Evolutionary conservation across 257 asterid species (phyloP).

Genomic region (Phtheirospermum japonicum): DNA sequence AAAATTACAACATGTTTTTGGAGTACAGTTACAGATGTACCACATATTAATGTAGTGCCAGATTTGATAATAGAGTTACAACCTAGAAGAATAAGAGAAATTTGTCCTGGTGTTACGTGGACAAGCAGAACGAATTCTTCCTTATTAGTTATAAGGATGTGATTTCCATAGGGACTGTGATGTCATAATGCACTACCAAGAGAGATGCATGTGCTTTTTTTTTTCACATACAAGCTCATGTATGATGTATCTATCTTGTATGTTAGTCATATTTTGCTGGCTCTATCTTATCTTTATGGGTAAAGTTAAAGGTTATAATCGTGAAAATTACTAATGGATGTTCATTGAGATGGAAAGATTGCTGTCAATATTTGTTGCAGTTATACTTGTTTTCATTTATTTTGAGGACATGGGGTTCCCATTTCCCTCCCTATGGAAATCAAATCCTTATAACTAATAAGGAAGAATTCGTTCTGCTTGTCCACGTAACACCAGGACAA

Average conservation of each 20-base stretch:
- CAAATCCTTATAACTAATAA: too few relatives aligned
- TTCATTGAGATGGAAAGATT: background rate
- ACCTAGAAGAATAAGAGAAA: background rate
- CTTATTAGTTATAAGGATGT: background rate
- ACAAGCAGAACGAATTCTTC: conserved; percentile 4
- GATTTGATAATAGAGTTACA: background rate
- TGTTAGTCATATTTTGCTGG: background rate
- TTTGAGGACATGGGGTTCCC: conserved; percentile 2
- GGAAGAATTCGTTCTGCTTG: too few relatives aligned
- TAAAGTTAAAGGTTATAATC: background rate
- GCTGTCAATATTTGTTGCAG: background rate
- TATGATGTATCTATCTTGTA: background rate
- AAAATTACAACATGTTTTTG: conserved; percentile 8
- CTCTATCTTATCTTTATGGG: background rate
- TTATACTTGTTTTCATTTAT: background rate
- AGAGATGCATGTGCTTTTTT: background rate
- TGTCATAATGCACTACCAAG: background rate
- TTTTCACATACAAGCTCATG: background rate
- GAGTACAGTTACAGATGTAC: too few relatives aligned
- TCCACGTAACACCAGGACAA: too few relatives aligned
- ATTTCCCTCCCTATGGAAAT: background rate
- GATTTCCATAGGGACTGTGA: background rate
- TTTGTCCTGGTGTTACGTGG: conserved; percentile 3
- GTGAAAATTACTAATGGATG: background rate
- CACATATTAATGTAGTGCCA: background rate